Evolutionary conservation across 306 rosid species (phyloP).

Genomic region (Luffa aegyptiaca): DNA sequence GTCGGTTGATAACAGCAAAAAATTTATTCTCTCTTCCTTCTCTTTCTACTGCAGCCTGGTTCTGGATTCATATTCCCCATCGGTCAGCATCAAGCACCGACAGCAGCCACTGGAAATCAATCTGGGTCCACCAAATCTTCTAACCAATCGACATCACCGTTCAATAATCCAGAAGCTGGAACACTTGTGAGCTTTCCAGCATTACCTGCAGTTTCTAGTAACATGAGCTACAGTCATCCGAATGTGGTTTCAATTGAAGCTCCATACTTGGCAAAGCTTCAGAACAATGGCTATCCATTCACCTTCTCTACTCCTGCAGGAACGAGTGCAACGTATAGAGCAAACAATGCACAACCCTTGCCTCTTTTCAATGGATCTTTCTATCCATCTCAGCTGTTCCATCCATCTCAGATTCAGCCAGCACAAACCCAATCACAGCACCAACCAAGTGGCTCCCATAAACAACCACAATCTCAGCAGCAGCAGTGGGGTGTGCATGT

Average conservation of each 20-base stretch:
- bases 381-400: slow-evolving; percentile 42
- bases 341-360: slow-evolving; percentile 36
- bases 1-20: not conserved
- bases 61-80: slow-evolving; percentile 30
- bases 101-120: slow-evolving; percentile 24
- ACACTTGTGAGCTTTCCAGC: slow-evolving; percentile 32
- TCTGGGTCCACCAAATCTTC: slow-evolving; percentile 24
- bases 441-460: slow-evolving; percentile 33
- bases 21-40: slow-evolving; percentile 5
- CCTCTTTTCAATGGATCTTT: slow-evolving; percentile 35
- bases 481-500: slow-evolving; percentile 22
- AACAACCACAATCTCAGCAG: slow-evolving; percentile 25
- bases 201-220: slow-evolving; percentile 30
- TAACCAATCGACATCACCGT: slow-evolving; percentile 20
- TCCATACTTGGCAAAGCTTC: slow-evolving; percentile 39
- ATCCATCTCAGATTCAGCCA: slow-evolving; percentile 47
- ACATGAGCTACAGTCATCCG: slow-evolving; percentile 33
- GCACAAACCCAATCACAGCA: slow-evolving; percentile 28
- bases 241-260: slow-evolving; percentile 31
- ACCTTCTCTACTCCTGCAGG: slow-evolving; percentile 45
- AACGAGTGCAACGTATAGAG: slow-evolving; percentile 30
- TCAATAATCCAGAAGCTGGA: slow-evolving; percentile 26
- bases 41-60: slow-evolving; percentile 36
- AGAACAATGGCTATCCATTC: slow-evolving; percentile 42
- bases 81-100: slow-evolving; percentile 37